Percentiles rank a stretch among this genome's conserved stretches.
These are phyloP conservation scores for Mikania micrantha DNA, from an alignment of 129 eudicot genomes.

Conservation along the genomic window DNA sequence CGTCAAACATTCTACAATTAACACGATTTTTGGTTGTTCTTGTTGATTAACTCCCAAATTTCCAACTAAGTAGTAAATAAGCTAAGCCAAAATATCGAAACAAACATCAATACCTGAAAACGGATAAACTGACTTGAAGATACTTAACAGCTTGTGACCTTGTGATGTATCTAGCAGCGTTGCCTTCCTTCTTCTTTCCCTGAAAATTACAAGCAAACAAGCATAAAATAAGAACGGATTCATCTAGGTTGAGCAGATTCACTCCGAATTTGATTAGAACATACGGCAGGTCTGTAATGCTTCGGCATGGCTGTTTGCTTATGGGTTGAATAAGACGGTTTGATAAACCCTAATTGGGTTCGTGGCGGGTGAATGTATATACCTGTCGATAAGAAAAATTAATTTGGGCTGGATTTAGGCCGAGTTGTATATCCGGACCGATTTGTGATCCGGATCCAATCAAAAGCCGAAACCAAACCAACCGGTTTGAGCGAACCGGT, in stretches of 20 bases:
- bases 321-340: background rate
- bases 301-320: slow-evolving; percentile 60
- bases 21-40: too few relatives aligned
- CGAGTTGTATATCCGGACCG: too few relatives aligned
- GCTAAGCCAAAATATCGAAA: too few relatives aligned
- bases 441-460: too few relatives aligned
- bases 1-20: too few relatives aligned
- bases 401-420: too few relatives aligned
- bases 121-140: slow-evolving; percentile 69
- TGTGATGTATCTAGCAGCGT: slow-evolving; percentile 76
- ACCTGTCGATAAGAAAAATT: too few relatives aligned
- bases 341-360: background rate
- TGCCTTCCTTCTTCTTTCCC: slow-evolving; percentile 97
- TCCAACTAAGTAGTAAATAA: too few relatives aligned
- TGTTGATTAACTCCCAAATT: too few relatives aligned
- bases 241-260: background rate
- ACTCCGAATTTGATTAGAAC: background rate
- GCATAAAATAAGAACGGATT: background rate
- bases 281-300: slow-evolving; percentile 80
- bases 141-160: slow-evolving; percentile 70
- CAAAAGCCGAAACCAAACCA: too few relatives aligned
- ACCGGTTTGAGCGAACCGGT: too few relatives aligned
- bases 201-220: slow-evolving; percentile 13
- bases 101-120: slow-evolving; percentile 49
- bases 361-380: too few relatives aligned